A percentile compares a stretch with the other conserved stretches of the same genome.
phyloP scores from a whole-genome alignment of 2,329 filamentous ascomycete genomes.

The Alternaria sp. region DNA sequence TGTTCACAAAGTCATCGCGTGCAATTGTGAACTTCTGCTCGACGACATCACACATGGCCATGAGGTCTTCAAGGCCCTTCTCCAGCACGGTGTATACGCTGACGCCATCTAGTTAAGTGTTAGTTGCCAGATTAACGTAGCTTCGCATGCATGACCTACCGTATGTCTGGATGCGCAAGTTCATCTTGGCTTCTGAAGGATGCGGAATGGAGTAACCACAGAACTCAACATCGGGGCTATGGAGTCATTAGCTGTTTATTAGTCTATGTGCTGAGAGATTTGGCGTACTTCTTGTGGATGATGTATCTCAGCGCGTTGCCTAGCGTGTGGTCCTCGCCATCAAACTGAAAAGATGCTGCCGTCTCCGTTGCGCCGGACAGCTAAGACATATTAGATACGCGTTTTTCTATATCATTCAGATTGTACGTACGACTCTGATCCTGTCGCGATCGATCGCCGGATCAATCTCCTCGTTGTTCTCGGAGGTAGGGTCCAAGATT shows the following conservation, averaged over 20 bases:
- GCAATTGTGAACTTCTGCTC: slow-evolving; percentile 83
- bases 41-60: slow-evolving; percentile 91
- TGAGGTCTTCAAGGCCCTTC: slow-evolving; percentile 87
- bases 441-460: slow-evolving; percentile 50
- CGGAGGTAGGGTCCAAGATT: slow-evolving; percentile 33
- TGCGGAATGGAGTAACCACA: slow-evolving; percentile 98
- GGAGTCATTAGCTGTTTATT: not conserved
- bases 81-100: slow-evolving; percentile 84
- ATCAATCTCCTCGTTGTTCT: slow-evolving; percentile 39
- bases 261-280: not conserved
- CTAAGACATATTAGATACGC: slow-evolving; percentile 55
- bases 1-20: slow-evolving; percentile 64
- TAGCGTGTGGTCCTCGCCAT: slow-evolving; percentile 91
- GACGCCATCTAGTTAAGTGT: slow-evolving; percentile 67
- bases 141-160: slow-evolving; percentile 58
- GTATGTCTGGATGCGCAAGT: slow-evolving; percentile 95
- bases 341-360: slow-evolving; percentile 93
- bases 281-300: slow-evolving; percentile 94
- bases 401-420: not conserved
- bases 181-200: slow-evolving; percentile 95
- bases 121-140: not conserved
- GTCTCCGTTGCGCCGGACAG: slow-evolving; percentile 82
- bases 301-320: slow-evolving; percentile 94
- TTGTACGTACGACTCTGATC: slow-evolving; percentile 51
- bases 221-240: slow-evolving; percentile 92